Evolutionary conservation across 179 eudicot species (phyloP).

Genomic region (Amaranthus tricolor): DNA sequence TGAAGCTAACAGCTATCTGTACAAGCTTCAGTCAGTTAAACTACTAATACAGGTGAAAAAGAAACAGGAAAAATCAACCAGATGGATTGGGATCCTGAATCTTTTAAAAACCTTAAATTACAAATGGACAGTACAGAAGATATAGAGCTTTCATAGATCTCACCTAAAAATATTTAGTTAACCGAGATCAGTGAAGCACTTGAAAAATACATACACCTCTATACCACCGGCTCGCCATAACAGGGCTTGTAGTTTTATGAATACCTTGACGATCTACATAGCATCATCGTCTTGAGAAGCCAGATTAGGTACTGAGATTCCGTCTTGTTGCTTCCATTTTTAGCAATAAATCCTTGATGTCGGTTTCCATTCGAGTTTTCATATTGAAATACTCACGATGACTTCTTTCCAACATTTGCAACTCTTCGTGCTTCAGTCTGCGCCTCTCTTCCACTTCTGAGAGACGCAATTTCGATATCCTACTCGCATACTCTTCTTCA

Average conservation of each 20-base stretch:
- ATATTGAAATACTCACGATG: constrained; percentile 73
- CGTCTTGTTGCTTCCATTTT: constrained; percentile 88
- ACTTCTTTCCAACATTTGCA: constrained; percentile 67
- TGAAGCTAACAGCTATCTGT: constrained; percentile 14
- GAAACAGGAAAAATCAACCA: neutral
- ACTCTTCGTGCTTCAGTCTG: constrained; percentile 64
- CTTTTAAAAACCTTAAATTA: neutral
- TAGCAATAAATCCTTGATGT: constrained; percentile 72
- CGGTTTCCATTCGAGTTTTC: constrained; percentile 89
- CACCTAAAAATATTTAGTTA: neutral
- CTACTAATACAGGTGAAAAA: neutral
- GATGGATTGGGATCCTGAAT: neutral
- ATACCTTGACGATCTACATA: constrained; percentile 12
- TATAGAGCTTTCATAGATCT: constrained; percentile 9
- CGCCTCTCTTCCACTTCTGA: constrained; percentile 69
- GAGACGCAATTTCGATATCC: constrained; percentile 59
- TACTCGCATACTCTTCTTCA: constrained; percentile 64
- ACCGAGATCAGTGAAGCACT: constrained; percentile 16
- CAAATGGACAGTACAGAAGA: constrained; percentile 12
- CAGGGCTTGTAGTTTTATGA: constrained; percentile 2
- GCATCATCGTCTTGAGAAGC: neutral
- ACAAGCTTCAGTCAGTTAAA: constrained; percentile 3
- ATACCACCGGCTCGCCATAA: neutral
- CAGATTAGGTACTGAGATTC: constrained; percentile 35
- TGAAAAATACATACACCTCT: constrained; percentile 2